A percentile compares a stretch with the other conserved stretches of the same genome.
Conservation (phyloP, 2,329 filamentous ascomycete species). For the Tolypocladium sp. region DNA sequence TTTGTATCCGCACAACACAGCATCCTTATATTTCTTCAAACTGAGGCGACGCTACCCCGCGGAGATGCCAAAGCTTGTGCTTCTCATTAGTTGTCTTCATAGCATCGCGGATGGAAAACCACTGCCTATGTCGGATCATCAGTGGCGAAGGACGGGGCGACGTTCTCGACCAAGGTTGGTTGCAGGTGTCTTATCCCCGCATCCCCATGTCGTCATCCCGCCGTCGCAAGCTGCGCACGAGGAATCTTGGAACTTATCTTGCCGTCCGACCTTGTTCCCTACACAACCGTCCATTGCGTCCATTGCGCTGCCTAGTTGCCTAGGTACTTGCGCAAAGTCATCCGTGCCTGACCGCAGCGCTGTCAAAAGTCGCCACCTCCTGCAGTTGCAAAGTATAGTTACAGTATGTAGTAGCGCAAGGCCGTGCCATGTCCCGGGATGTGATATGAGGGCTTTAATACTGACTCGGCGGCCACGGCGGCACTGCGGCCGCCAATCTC, state of each 20-base stretch:
- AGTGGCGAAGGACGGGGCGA: neutral
- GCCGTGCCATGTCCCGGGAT: neutral
- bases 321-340: neutral
- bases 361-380: no score
- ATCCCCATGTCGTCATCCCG: constrained; percentile 1
- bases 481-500: neutral
- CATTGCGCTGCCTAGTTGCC: neutral
- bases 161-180: neutral
- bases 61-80: neutral
- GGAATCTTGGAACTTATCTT: neutral
- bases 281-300: neutral
- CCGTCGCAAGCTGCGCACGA: neutral
- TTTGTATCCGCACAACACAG: neutral
- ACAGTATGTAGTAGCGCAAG: neutral
- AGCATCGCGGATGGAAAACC: neutral
- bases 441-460: neutral
- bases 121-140: neutral
- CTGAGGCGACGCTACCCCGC: neutral
- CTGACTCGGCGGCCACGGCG: neutral
- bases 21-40: neutral
- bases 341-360: neutral
- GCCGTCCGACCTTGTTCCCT: neutral
- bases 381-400: neutral
- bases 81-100: neutral
- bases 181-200: neutral